Evolutionary conservation across 1,139 yeast genomes (phyloP), one percentile per base, ranked within the genome.

Genomic region (Debaryomycetaceae sp.): DNA sequence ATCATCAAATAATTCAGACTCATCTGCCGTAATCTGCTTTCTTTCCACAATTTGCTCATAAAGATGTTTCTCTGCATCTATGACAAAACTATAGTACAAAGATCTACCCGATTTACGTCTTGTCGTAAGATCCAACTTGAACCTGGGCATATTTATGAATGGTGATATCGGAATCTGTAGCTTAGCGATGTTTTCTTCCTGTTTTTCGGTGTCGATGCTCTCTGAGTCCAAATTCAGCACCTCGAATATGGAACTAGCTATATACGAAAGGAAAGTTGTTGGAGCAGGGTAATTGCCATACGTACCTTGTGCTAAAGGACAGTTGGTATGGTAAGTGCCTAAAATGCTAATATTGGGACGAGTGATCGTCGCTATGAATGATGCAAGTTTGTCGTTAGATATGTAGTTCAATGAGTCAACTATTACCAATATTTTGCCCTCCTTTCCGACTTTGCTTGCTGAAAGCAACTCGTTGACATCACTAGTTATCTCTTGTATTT

Each of bases 101-200:
- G 94, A 78, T 41, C 96, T 72, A 0, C 98, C 98, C 0, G 96
- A 86, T 54, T 85, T 85, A 42, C 97, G 74, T 44, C 94, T 73
- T 53, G 83, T 86, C 4, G 77, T 78, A 40, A 92, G 59, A 5
- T 66, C 66, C 1, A 82, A 58, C 37, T 65, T 64, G 56, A 81
- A 85, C 1, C 33, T 47, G 0, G 65, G 45, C 26, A 63, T 64
- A 52, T 87, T 83, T 43, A 79, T 63, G 2, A 49, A 70, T 64
- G 38, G 35, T 33, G 53, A 47, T 2, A 72, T 61, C 4, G 87
- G 85, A 26, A 83, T 56, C 36, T 69, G 64, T 37, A 79, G 65
- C 17, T 56, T 59, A n/a, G 64, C 56, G 2, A 79, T 50, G 13
- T 63, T 58, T 8, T 59, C 59, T 11, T 74, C 80, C 17, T 74